These are phyloP conservation scores for Chimonanthus praecox DNA, from an alignment of 164 flowering plant genomes.

Conservation along the genomic window DNA sequence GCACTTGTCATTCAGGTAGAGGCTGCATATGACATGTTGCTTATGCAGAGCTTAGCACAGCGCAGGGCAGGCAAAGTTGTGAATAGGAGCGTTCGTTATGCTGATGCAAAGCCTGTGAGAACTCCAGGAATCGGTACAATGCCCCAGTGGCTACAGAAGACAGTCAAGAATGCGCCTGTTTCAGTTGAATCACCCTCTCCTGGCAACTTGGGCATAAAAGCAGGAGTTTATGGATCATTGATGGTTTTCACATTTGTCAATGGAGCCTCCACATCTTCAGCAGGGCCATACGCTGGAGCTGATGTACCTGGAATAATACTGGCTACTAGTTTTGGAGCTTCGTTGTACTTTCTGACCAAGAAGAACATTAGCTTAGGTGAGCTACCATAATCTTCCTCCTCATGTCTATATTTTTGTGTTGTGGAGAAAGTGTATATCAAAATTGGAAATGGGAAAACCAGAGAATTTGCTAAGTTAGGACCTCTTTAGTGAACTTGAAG, in stretches of 20 bases:
- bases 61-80: constrained; percentile 83
- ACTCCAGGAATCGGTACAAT: constrained; percentile 40
- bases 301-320: constrained; percentile 89
- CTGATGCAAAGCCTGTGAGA: constrained; percentile 71
- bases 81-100: constrained; percentile 60
- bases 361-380: constrained; percentile 74
- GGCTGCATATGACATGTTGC: constrained; percentile 96
- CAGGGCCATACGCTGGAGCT: constrained; percentile 50
- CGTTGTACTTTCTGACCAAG: constrained; percentile 83
- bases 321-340: constrained; percentile 88
- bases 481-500: no score
- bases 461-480: no score
- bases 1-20: constrained; percentile 56
- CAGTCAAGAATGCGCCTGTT: constrained; percentile 50
- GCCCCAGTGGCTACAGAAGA: constrained; percentile 68
- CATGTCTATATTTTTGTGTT: no score
- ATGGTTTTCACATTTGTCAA: constrained; percentile 75
- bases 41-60: constrained; percentile 82
- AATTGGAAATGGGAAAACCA: no score
- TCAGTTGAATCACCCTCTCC: constrained; percentile 65
- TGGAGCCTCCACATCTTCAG: constrained; percentile 51
- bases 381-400: neutral
- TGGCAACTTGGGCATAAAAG: constrained; percentile 63
- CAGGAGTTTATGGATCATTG: constrained; percentile 84
- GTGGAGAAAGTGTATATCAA: no score